Conservation (phyloP, 1,139 yeast species). For the Yamadazyma oceani region DNA sequence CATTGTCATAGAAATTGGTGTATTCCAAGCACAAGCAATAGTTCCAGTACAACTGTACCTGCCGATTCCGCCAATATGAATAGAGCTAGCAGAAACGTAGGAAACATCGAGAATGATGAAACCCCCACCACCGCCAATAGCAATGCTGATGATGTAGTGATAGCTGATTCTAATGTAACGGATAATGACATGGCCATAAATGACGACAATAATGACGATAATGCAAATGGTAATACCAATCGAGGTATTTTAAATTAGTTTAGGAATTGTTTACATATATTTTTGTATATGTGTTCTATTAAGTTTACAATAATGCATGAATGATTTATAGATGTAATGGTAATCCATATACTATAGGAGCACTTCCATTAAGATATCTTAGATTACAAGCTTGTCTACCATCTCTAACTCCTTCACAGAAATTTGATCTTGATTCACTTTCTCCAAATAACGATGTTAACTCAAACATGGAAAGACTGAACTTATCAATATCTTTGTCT, state of each 20-base stretch:
- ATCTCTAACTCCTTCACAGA: slow-evolving; percentile 22
- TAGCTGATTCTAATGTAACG: neutral
- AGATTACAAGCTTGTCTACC: slow-evolving; percentile 68
- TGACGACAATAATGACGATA: slow-evolving; percentile 2
- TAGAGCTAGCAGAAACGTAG: neutral
- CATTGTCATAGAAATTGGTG: slow-evolving; percentile 95
- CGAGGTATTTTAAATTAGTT: slow-evolving; percentile 1
- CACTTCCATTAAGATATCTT: slow-evolving; percentile 32
- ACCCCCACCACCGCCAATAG: neutral
- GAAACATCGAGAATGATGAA: neutral
- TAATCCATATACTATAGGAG: slow-evolving; percentile 34
- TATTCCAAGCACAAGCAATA: slow-evolving; percentile 44
- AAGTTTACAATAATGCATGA: neutral
- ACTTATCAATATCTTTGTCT: slow-evolving; percentile 88
- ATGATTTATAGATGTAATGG: slow-evolving; percentile 17
- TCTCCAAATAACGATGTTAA: slow-evolving; percentile 57
- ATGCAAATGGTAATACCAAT: slow-evolving; percentile 2
- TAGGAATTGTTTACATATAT: neutral
- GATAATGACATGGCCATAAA: neutral
- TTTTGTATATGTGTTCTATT: neutral
- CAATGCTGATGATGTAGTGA: neutral
- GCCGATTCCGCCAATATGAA: neutral
- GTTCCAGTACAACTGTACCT: slow-evolving; percentile 2
- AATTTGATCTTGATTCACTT: slow-evolving; percentile 3
- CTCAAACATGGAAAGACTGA: slow-evolving; percentile 59